These are phyloP conservation scores for Leccinum broughii DNA, from an alignment of 768 basidiomycete genomes.

Conservation along the genomic window DNA sequence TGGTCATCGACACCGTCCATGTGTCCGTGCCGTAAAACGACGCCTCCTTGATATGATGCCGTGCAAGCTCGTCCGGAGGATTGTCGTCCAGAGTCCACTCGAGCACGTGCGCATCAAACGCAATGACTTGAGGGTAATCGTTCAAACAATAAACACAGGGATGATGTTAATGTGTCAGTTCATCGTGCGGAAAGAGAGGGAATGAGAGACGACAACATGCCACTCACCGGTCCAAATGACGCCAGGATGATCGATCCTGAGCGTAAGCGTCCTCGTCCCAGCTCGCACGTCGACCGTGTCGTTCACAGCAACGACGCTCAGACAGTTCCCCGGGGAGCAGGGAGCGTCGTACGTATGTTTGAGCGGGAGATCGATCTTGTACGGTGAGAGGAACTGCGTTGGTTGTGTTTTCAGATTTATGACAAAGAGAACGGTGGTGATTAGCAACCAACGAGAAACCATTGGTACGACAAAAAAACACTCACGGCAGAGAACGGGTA, in stretches of 20 bases:
- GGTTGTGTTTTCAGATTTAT: background rate
- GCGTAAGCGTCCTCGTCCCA: slow-evolving; percentile 68
- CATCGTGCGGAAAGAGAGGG: background rate
- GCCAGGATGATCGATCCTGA: slow-evolving; percentile 74
- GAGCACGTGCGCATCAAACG: slow-evolving; percentile 89
- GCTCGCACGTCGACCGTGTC: slow-evolving; percentile 52
- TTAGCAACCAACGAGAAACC: background rate
- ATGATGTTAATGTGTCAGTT: background rate
- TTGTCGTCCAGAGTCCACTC: slow-evolving; percentile 80
- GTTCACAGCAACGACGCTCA: slow-evolving; percentile 59
- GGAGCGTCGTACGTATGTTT: slow-evolving; percentile 51
- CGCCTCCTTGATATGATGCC: slow-evolving; percentile 91
- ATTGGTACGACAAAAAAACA: background rate
- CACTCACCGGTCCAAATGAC: slow-evolving; percentile 81
- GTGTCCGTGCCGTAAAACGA: slow-evolving; percentile 79
- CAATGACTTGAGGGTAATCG: slow-evolving; percentile 53
- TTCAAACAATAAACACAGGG: too few relatives aligned
- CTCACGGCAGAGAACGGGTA: slow-evolving; percentile 78
- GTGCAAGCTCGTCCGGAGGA: slow-evolving; percentile 70
- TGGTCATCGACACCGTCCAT: slow-evolving; percentile 72
- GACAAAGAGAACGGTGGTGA: background rate
- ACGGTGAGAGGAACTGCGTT: slow-evolving; percentile 76
- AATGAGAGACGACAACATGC: background rate
- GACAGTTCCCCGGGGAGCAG: slow-evolving; percentile 42
- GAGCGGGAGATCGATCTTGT: slow-evolving; percentile 68